Base-by-base conservation (phyloP, 2,329 filamentous ascomycete species). In the Hymenoscyphus fructigenus region DNA sequence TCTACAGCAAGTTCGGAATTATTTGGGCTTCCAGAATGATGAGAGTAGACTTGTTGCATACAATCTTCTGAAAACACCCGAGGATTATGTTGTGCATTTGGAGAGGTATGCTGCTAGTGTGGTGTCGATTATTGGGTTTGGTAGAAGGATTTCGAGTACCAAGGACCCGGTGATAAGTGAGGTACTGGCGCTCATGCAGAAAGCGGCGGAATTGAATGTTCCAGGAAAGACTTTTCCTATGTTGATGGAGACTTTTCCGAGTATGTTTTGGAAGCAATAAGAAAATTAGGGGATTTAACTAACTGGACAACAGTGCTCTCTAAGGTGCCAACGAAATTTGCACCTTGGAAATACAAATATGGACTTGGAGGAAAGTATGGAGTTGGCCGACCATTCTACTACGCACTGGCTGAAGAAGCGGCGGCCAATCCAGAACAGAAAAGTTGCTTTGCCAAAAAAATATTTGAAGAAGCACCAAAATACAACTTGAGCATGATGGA, bases 321-420 rank as follows among this genome's bases (percentile, higher is more conserved):
- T 9, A 69, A 68, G 29, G 69, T 71, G 36, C 69, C 69, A 36
- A 71, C 61, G 1, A 50, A 61, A 14, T 67, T 69, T 53, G 69
- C 69, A 9, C 69, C 69, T 9, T 71, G 69, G 69, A 71, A 71
- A 56, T 71, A 68, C 65, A 71, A 71, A 50, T 63, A 70, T 62
- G 68, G 68, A 26, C 67, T 70, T 34, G 67, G 67, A 55, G 60
- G 56, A 9, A 65, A 63, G 36, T 59, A 65, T 29, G 59, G 41
- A 3, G 47, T 67, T 36, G 69, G 68, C n/a, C 61, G 67, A 6
- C 60, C 65, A n/a, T 71, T 70, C 56, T 69, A 69, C 55, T 70
- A 68, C 36, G 64, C 69, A 44, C 59, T 70, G 17, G 69, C 69
- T 17, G 66, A 69, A 56, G 69, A 71, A 65, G 68, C 67, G 0